Base-by-base conservation (phyloP, 2,329 filamentous ascomycete genomes). In the Botryotinia convoluta region DNA sequence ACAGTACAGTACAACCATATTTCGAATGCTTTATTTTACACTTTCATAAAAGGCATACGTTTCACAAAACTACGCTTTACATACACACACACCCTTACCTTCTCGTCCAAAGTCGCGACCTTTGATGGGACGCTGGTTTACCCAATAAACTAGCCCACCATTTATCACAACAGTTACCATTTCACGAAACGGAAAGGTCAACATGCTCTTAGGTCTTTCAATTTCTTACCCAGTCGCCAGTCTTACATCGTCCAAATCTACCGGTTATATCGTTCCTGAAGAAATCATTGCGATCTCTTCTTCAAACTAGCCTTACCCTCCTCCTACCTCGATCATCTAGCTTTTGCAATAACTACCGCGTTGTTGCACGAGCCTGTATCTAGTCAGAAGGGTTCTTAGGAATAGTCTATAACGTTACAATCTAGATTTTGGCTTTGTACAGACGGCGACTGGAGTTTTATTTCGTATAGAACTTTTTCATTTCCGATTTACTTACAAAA, bases 201-300 rank as follows among this genome's bases (percentile, higher is more conserved):
- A 84, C 80, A 91, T 91, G 89, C 85, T 84, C 87, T 81, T 89
- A 88, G 85, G 83, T 85, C 84, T 82, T 83, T 82, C 81, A 79
- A 79, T 79, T 79, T 78, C 81, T 81, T 82, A 81, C 84, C 86
- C 88, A 90, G 89, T 90, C 88, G 88, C 86, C 87, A 84, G 87
- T 87, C 86, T 84, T 83, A 86, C 85, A 84, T 85, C 83, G 87
- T 72, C 62, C 45, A 44, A 54, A 60, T 88, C 86, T 81, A 85
- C 87, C 87, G 87, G 87, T 87, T 82, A 84, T 81, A 85, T 88
- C 85, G 82, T 85, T 84, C 82, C 85, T 87, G 85, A 85, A 86
- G 85, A 84, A 81, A 83, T 80, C 78, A 61, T 73, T 61, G 45
- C 71, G 77, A 75, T 76, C 76, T 76, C 82, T 81, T 78, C 81